These are phyloP conservation scores for Paraleonurus japonicus DNA, from an alignment of 257 asterid genomes.

Conservation along the genomic window DNA sequence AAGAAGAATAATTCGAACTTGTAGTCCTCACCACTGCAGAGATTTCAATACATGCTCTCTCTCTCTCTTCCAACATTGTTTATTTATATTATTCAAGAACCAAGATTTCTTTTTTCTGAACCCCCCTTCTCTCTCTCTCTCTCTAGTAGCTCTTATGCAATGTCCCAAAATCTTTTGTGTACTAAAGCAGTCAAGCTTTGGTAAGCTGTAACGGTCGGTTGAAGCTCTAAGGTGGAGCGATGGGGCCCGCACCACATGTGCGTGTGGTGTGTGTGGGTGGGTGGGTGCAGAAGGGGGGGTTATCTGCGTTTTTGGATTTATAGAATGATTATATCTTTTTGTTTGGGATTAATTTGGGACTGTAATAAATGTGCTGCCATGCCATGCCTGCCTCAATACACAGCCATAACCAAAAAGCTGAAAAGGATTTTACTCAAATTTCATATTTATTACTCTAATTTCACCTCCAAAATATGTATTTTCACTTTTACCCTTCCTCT, in stretches of 20 bases:
- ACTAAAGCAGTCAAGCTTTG: constrained; percentile 59
- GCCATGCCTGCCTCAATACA: constrained; percentile 13
- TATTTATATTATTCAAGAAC: constrained; percentile 9
- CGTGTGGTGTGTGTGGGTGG: constrained; percentile 26
- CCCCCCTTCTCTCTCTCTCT: constrained; percentile 13
- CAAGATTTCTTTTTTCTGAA: not conserved
- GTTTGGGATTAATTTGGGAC: constrained; percentile 33
- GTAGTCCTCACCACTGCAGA: constrained; percentile 58
- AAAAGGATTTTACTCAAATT: constrained; percentile 1
- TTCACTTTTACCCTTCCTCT: not conserved
- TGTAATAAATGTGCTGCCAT: constrained; percentile 35
- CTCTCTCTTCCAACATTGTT: constrained; percentile 20
- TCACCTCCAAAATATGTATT: not conserved
- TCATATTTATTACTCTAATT: not conserved
- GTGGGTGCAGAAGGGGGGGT: constrained; percentile 23
- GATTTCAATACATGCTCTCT: constrained; percentile 34
- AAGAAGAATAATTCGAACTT: constrained; percentile 58
- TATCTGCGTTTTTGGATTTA: constrained; percentile 40
- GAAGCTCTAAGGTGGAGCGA: constrained; percentile 36
- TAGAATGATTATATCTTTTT: constrained; percentile 40
- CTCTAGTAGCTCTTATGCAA: constrained; percentile 22
- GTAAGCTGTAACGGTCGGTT: constrained; percentile 82
- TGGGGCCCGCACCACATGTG: constrained; percentile 47
- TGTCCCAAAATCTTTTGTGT: constrained; percentile 60
- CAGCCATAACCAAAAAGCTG: constrained; percentile 22